Base-by-base conservation (phyloP, 208 protist species). In the Crithidia brevicula region DNA sequence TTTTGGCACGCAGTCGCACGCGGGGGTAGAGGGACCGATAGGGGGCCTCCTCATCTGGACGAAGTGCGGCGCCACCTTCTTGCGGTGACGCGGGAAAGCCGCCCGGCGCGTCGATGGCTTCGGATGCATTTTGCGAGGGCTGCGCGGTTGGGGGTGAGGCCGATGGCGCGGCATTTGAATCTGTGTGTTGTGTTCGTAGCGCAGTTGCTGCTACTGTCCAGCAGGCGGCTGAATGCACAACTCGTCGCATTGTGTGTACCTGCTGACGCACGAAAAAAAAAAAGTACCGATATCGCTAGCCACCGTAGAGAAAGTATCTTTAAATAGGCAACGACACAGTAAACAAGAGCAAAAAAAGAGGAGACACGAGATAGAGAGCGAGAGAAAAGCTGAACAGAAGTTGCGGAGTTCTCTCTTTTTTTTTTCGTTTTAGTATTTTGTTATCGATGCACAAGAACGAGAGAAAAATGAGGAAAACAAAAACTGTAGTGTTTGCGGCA, bases 1-100 rank as follows among this genome's bases (percentile, higher is more conserved):
- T 81, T 28, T 66, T 74, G 42, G 75, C 75, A 28, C 75, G 75
- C 45, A 81, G 59, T 28, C 59, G 61, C 20, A 81, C 64, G 22
- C 60, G 71, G 38, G 75, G 75, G 53, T 81, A 73, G 34, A 81
- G 59, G 15, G 75, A 54, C 31, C 64, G 68, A 45, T 70, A 66
- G 20, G 54, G 15, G 30, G 25, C 43, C 27, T 70, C 38, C 13
- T 31, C 11, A 13, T 33, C 23, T 1, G 31, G 8, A 20, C n/a
- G 52, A 3, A 9, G 6, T 30, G 27, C 7, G 2, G 38, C 30
- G 20, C 2, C 16, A 16, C 40, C 51, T 20, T 27, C n/a, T 16
- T 47, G 54, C 22, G 36, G 16, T 6, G 28, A 36, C 5, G 50
- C 18, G 13, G 50, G 18, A 8, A 18, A 6, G 3, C 33, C 33